A percentile compares a stretch with the other conserved stretches of the same genome.
Evolutionary conservation across 2,329 filamentous ascomycete species (phyloP).

Genomic region (Beauveria asiatica): DNA sequence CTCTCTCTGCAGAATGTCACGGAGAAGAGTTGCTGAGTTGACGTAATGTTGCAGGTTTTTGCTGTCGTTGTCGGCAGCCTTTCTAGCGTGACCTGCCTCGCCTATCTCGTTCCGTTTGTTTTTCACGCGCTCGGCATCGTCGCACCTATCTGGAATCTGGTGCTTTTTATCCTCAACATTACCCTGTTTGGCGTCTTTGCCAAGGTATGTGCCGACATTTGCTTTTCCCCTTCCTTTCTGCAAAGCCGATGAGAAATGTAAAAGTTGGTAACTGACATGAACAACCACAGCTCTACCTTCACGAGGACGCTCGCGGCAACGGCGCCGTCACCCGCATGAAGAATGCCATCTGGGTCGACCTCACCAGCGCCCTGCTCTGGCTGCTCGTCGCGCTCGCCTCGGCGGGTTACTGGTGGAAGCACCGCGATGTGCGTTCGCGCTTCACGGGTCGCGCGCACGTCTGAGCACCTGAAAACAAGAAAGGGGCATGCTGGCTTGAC

Average conservation of each 20-base stretch:
- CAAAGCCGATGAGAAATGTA: not conserved
- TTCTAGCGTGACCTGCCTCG: constrained; percentile 52
- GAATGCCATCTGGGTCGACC: constrained; percentile 75
- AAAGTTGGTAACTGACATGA: not conserved
- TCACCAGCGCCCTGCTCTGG: constrained; percentile 71
- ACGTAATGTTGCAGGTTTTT: constrained; percentile 43
- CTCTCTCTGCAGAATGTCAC: not conserved
- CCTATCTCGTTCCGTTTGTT: constrained; percentile 59
- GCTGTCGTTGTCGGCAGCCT: constrained; percentile 62
- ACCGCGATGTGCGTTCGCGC: constrained; percentile 41
- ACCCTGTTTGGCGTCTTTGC: constrained; percentile 79
- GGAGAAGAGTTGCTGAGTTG: no score
- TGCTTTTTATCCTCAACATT: constrained; percentile 73
- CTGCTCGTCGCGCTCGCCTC: constrained; percentile 50
- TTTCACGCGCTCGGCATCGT: constrained; percentile 37
- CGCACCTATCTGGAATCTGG: constrained; percentile 59
- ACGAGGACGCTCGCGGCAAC: constrained; percentile 56
- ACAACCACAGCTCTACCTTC: constrained; percentile 55
- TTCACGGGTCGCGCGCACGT: constrained; percentile 54
- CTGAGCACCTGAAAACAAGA: constrained; percentile 19
- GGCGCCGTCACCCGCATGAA: constrained; percentile 66
- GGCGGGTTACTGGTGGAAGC: constrained; percentile 49
- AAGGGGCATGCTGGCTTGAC: not conserved
- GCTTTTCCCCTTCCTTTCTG: not conserved
- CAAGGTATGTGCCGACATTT: constrained; percentile 32